Evolutionary conservation across 1,284 basidiomycete genomes (phyloP).

Genomic region (Ceratobasidium sp.): DNA sequence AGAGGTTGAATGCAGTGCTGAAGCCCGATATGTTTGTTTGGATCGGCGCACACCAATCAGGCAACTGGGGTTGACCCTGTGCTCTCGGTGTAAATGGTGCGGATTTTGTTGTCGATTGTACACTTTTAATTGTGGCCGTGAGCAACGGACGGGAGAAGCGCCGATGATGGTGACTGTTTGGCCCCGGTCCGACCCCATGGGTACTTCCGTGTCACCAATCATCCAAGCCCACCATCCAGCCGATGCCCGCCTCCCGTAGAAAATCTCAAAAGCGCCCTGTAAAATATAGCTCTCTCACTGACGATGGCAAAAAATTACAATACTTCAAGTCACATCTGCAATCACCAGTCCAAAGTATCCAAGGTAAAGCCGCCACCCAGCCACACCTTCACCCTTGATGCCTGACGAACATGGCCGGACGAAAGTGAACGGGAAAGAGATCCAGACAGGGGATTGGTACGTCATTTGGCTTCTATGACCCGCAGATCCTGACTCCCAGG

Average conservation of each 20-base stretch:
- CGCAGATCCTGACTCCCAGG: background rate
- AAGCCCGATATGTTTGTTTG: constrained; percentile 10
- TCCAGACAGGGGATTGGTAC: constrained; percentile 23
- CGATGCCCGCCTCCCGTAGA: constrained; percentile 31
- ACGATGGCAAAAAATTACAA: constrained; percentile 22
- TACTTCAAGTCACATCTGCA: constrained; percentile 22
- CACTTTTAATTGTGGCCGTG: too few relatives aligned
- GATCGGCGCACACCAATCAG: background rate
- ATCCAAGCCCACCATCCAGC: background rate
- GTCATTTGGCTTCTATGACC: background rate
- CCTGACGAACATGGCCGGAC: background rate
- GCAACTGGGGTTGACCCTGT: background rate
- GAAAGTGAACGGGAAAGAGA: constrained; percentile 14
- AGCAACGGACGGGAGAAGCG: background rate
- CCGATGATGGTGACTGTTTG: background rate
- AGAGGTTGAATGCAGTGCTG: constrained; percentile 27
- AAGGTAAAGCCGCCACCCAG: constrained; percentile 17
- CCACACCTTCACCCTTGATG: background rate
- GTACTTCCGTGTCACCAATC: background rate
- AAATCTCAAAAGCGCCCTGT: background rate
- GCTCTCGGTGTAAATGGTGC: background rate
- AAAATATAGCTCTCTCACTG: constrained; percentile 9
- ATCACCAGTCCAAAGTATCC: background rate
- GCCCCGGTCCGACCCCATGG: background rate
- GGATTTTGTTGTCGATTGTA: too few relatives aligned